Base-by-base conservation (phyloP, 2,329 filamentous ascomycete genomes). In the Trichocomaceae sp. region DNA sequence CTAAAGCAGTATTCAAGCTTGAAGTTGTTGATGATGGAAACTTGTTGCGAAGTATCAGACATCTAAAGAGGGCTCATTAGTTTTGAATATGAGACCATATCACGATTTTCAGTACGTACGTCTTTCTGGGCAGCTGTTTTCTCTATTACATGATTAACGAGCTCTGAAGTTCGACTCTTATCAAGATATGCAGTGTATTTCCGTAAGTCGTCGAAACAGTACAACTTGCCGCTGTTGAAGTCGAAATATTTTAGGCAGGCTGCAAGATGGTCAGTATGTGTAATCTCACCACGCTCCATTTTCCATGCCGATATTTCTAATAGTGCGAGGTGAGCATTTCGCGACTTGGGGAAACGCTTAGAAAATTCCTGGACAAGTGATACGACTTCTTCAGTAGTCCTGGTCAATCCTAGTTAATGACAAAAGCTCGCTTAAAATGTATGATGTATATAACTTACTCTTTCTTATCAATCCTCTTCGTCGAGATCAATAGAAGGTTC, bases 181-280 rank as follows among this genome's bases (percentile, higher is more conserved):
- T 71, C 60, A 22, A 73, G 58, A 29, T 58, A 60, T 42, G 60
- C 58, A 3, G 72, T 48, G 52, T 74, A 70, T 44, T 61, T 64
- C 55, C 66, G 65, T 22, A 78, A 57, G 58, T 78, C 76, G 50
- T 67, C 65, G 51, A 77, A 77, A 55, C 73, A 75, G 58, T 75
- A 75, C 20, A 73, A 64, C 56, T 76, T 77, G 45, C 64, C 63
- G 15, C 69, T 69, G 58, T 73, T 72, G 7, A 60, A 60, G 37
- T 73, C 64, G 55, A 73, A 72, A 60, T 77, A 77, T 41, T 64
- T 58, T 53, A 70, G 64, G 53, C 70, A 76, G 15, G 63, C 67
- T 41, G 63, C 56, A 23, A 76, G 58, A 29, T 76, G 57, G n/a
- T 69, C 66, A 6, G 68, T 61, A 12, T 58, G 56, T 29, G 61